phyloP scores from a whole-genome alignment of 352 stramenopile species.

The Globisporangium emineosum region DNA sequence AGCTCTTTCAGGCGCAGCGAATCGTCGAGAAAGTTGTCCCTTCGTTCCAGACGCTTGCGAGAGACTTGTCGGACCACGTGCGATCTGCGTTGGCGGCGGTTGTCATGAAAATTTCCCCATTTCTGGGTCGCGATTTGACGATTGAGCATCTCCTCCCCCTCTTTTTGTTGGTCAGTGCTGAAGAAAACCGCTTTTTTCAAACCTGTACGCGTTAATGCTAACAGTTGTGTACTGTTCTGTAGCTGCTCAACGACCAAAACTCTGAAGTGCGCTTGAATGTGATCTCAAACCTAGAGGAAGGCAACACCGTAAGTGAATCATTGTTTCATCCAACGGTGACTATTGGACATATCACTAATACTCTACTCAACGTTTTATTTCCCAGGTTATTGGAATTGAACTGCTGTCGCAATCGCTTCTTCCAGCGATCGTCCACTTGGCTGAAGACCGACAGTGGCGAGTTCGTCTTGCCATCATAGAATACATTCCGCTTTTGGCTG shows the following conservation, averaged over 20 bases:
- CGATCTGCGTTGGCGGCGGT: constrained; percentile 93
- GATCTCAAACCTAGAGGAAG: constrained; percentile 95
- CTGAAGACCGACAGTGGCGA: constrained; percentile 98
- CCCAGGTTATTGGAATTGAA: constrained; percentile 96
- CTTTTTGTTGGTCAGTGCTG: constrained; percentile 81
- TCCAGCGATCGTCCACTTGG: constrained; percentile 96
- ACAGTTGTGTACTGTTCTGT: constrained; percentile 13
- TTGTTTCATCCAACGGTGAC: background rate
- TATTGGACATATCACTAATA: background rate
- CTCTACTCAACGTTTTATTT: background rate
- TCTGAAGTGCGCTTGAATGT: constrained; percentile 98
- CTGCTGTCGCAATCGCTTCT: constrained; percentile 95
- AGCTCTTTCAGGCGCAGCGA: constrained; percentile 54
- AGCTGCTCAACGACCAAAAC: constrained; percentile 95
- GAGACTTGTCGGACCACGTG: constrained; percentile 97
- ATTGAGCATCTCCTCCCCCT: constrained; percentile 95
- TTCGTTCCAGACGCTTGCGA: constrained; percentile 91
- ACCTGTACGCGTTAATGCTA: background rate
- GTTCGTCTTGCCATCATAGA: constrained; percentile 98
- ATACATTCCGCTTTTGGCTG: constrained; percentile 96
- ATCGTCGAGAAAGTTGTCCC: constrained; percentile 77
- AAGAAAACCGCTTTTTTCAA: background rate
- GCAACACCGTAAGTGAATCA: constrained; percentile 85
- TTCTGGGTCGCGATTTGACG: constrained; percentile 90
- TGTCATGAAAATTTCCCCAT: constrained; percentile 94